Conservation (phyloP, 164 flowering plant genomes). For the Stephania yunnanensis region DNA sequence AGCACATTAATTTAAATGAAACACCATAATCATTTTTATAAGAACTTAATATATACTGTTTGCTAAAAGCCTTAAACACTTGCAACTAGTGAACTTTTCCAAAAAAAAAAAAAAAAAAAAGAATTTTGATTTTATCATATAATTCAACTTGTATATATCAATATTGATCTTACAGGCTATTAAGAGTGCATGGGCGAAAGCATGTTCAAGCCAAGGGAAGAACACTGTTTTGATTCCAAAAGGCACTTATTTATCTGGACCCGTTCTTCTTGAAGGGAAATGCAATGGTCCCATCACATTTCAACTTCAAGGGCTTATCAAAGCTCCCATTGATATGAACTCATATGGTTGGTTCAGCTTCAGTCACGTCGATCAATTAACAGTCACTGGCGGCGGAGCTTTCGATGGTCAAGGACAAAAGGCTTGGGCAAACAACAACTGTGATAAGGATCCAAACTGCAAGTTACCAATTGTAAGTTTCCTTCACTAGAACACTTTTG, state of each 20-base stretch:
- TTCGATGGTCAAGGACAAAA: conserved; percentile 44
- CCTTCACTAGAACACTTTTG: too few species aligned
- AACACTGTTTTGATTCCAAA: not conserved
- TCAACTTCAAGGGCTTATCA: not conserved
- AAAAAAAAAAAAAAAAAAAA: too few species aligned
- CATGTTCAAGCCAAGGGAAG: not conserved
- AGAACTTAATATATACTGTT: too few species aligned
- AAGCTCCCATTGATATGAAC: not conserved
- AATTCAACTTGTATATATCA: too few species aligned
- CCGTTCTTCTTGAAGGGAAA: not conserved
- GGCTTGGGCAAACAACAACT: conserved; percentile 30
- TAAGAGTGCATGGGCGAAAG: not conserved
- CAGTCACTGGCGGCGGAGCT: conserved; percentile 36
- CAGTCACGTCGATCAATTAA: conserved; percentile 8
- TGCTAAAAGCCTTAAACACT: too few species aligned
- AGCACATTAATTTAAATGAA: too few species aligned
- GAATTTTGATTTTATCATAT: too few species aligned
- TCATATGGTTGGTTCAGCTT: not conserved
- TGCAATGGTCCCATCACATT: not conserved
- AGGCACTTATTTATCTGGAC: not conserved
- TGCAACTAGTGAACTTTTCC: too few species aligned
- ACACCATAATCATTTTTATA: too few species aligned
- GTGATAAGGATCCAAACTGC: conserved; percentile 18
- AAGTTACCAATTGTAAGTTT: conserved; percentile 29
- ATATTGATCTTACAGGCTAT: not conserved